Base-by-base conservation (phyloP, 2,329 filamentous ascomycete genomes). In the Arachnopeziza araneosa region DNA sequence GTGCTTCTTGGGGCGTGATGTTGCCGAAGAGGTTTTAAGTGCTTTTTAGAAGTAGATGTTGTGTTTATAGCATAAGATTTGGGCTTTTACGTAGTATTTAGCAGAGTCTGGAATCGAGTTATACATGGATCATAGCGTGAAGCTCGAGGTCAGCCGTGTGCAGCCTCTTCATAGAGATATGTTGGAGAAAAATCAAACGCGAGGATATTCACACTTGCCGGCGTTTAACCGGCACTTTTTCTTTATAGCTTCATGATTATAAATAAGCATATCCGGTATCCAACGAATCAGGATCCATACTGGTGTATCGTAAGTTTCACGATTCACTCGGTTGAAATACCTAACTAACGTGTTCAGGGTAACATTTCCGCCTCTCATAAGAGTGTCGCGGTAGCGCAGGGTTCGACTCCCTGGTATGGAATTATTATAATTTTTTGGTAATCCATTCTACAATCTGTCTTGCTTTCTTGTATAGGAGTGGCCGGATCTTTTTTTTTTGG, bases 391-490 rank as follows among this genome's bases (percentile, higher is more conserved):
- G 52, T 54, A 54, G 52, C 52, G 52, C 52, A 36, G 52, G 52
- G 52, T 54, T 54, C 24, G 52, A 54, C 52, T 54, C 52, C 52
- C 52, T 54, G 52, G 52, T 32, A 54, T 22, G 52, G 52, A 54
- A 54, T 9, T 54, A 8, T 26, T 12, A 26, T 26, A 19, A 26
- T 44, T 44, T 44, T 44, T 44, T 44, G 36, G 10, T 32, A 32
- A 32, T 32, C 14, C 17, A 17, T 44, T 44, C 17, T 44, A 4
- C 17, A 17, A 14, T 44, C 6, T 4, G 17, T 44, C 17, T 44
- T 3, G 3, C 17, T 44, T 6, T 17, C 4, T 44, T 19, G 7
- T 7, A 32, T 32, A 14, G 17, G 6, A 44, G 9, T 8, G 36
- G 17, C 3, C 36, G 6, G 36, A 14, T 17, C 2, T 44, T 19